These are phyloP conservation scores for Candida vartiovaarae DNA, from an alignment of 805 yeast species.

Conservation along the genomic window DNA sequence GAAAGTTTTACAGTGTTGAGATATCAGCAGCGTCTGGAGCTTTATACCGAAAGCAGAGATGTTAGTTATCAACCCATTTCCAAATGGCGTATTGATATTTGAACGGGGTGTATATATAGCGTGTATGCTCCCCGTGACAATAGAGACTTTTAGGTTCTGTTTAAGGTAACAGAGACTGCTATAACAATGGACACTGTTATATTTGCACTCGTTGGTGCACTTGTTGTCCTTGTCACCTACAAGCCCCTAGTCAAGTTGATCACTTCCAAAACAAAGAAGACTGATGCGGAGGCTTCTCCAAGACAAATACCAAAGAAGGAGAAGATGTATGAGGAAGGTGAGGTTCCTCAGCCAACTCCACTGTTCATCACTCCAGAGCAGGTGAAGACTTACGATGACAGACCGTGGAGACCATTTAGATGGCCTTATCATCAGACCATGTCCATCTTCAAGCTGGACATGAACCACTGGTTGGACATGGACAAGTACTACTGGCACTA, in stretches of 20 bases:
- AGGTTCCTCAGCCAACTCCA: slow-evolving; percentile 40
- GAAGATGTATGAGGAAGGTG: slow-evolving; percentile 9
- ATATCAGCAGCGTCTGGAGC: background rate
- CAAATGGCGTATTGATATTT: too few relatives aligned
- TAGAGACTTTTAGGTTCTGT: too few relatives aligned
- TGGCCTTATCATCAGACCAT: slow-evolving; percentile 79
- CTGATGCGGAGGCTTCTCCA: background rate
- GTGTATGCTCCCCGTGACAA: too few relatives aligned
- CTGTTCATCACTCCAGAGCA: slow-evolving; percentile 60
- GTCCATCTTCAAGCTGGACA: slow-evolving; percentile 65
- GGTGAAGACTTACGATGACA: slow-evolving; percentile 56
- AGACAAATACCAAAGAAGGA: slow-evolving; percentile 6
- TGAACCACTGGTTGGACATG: slow-evolving; percentile 76
- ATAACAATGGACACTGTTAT: slow-evolving; percentile 10
- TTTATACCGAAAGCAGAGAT: background rate
- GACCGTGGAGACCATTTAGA: slow-evolving; percentile 78
- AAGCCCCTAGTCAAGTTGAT: slow-evolving; percentile 8
- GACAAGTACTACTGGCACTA: slow-evolving; percentile 67
- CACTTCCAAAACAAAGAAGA: background rate
- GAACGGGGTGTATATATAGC: too few relatives aligned
- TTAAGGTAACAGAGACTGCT: background rate
- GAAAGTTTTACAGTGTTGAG: background rate
- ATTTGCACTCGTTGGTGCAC: slow-evolving; percentile 3
- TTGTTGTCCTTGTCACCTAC: slow-evolving; percentile 7
- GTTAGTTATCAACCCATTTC: too few relatives aligned